Base-by-base conservation (phyloP, 805 yeast genomes). In the Lipomyces yamanashiensis region DNA sequence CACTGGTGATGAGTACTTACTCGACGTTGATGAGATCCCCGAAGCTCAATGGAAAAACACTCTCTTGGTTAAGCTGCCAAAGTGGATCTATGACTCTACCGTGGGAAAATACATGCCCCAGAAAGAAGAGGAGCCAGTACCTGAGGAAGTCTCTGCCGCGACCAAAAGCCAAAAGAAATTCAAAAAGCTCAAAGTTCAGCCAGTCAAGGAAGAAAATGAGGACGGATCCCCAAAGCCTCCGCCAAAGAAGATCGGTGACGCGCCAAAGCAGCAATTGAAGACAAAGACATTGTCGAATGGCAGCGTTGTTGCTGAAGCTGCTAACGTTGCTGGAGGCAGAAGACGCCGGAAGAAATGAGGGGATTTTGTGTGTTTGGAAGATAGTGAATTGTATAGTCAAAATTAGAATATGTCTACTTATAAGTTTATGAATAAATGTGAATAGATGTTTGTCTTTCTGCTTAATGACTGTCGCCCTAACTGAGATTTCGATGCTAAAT, bases 31-130 rank as follows among this genome's bases (percentile, higher is more conserved):
- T 15, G 75, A 68, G 23, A 66, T 77, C 43, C 67, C 58, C 39
- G 67, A 66, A 58, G 79, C 81, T 34, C 64, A 69, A 5, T 70
- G 78, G 72, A 44, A 57, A 48, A 75, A 74, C 55, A 76, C 81
- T 1, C 23, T 75, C 19, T 61, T 74, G n/a, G 67, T 70, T 51
- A 61, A 54, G 47, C 49, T 73, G 23, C 76, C 77, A 3, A 15
- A 34, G 52, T 59, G 67, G 67, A 37, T 71, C 1, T 45, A 68
- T 49, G 44, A 49, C 47, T 61, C 59, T 36, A 49, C 70, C 9
- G 60, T 69, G 13, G 72, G 72, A 17, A 44, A 58, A 33, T 61
- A 41, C 33, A 10, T 63, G 9, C 54, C 45, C 10, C 17, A 43
- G 34, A 53, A 49, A 28, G 53, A 54, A 28, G 56, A 15, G 7